Evolutionary conservation across 2,329 filamentous ascomycete genomes (phyloP).

Genomic region (Thyridium curvatum): DNA sequence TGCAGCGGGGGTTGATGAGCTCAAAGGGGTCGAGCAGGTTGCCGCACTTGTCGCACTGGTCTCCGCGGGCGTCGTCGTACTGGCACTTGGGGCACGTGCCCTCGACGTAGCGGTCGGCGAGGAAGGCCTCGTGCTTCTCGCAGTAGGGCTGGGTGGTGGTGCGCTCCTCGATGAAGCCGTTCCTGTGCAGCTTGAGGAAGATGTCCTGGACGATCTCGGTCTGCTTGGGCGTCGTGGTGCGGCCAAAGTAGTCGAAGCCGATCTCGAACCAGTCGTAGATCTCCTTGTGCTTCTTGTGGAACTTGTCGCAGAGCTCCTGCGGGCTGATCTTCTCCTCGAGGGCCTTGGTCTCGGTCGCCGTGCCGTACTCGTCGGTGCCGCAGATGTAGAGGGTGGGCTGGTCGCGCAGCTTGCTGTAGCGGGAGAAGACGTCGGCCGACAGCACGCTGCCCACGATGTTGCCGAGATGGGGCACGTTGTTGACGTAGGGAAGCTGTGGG

Average conservation of each 20-base stretch:
- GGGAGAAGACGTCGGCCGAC: slow-evolving; percentile 79
- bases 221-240: slow-evolving; percentile 83
- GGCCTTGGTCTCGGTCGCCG: slow-evolving; percentile 91
- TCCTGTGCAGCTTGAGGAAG: slow-evolving; percentile 80
- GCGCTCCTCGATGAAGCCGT: slow-evolving; percentile 81
- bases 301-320: slow-evolving; percentile 82
- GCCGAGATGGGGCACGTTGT: slow-evolving; percentile 74
- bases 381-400: slow-evolving; percentile 80
- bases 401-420: slow-evolving; percentile 74
- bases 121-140: slow-evolving; percentile 56
- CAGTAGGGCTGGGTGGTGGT: slow-evolving; percentile 89
- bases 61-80: slow-evolving; percentile 65
- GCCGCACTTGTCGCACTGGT: slow-evolving; percentile 62
- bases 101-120: slow-evolving; percentile 79
- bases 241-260: slow-evolving; percentile 89
- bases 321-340: slow-evolving; percentile 76
- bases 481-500: slow-evolving; percentile 27
- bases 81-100: slow-evolving; percentile 69
- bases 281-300: slow-evolving; percentile 79
- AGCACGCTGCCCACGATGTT: slow-evolving; percentile 85
- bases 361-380: slow-evolving; percentile 67
- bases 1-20: slow-evolving; percentile 80
- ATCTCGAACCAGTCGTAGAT: slow-evolving; percentile 97
- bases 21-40: slow-evolving; percentile 66
- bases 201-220: slow-evolving; percentile 91